Evolutionary conservation across 2,329 filamentous ascomycete genomes (phyloP).

Genomic region (Aspergillus transmontanensis): DNA sequence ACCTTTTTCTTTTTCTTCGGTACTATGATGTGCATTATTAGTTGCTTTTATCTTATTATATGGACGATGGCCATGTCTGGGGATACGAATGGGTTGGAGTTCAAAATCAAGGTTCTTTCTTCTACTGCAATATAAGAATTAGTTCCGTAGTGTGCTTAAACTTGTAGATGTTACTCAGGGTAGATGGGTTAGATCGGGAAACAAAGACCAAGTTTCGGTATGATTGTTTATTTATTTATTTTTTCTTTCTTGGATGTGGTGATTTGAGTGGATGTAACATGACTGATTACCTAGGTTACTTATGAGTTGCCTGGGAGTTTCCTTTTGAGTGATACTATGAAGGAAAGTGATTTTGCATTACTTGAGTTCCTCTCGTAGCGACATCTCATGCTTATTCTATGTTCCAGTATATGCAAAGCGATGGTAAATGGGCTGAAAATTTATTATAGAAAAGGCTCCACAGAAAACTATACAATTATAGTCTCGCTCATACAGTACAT

Average conservation of each 20-base stretch:
- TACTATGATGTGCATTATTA: background rate
- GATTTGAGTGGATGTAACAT: too few species aligned
- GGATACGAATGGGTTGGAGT: background rate
- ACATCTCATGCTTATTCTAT: too few species aligned
- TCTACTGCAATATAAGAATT: background rate
- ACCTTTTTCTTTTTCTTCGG: background rate
- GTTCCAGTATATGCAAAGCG: background rate
- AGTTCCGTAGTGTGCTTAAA: background rate
- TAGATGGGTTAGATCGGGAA: too few species aligned
- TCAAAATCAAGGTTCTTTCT: background rate
- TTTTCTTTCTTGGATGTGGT: too few species aligned
- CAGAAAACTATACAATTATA: background rate
- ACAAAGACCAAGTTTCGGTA: too few species aligned
- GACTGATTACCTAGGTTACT: too few species aligned
- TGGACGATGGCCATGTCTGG: background rate
- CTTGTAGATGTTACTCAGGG: too few species aligned
- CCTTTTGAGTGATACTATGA: too few species aligned
- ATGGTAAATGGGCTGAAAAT: background rate
- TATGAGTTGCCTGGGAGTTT: too few species aligned
- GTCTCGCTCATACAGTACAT: constrained; percentile 4
- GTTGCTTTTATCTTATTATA: background rate
- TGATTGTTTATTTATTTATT: too few species aligned
- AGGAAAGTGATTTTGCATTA: too few species aligned
- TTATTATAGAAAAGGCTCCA: background rate
- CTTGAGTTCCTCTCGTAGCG: too few species aligned